phyloP scores from a whole-genome alignment of 179 eudicot genomes.

The Actinidia chinensis region DNA sequence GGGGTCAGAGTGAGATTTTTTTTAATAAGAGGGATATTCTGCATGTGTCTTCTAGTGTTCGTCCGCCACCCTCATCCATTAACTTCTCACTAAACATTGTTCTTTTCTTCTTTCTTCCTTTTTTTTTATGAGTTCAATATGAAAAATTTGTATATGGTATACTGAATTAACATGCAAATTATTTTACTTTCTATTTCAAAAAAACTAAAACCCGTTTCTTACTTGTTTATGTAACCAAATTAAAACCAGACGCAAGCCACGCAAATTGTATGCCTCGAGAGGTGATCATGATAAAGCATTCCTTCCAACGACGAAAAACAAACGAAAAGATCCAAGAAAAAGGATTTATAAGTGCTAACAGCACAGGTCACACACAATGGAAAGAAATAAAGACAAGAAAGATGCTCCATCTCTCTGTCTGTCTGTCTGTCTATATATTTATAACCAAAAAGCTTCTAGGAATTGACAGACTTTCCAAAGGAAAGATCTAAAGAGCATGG shows the following conservation, averaged over 20 bases:
- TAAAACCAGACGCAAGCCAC: not conserved
- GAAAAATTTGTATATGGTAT: no score
- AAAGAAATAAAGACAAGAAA: conserved; percentile 15
- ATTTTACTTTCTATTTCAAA: no score
- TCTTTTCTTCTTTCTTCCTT: no score
- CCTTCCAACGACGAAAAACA: not conserved
- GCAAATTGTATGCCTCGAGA: not conserved
- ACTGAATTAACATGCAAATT: no score
- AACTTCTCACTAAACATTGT: no score
- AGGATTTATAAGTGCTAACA: not conserved
- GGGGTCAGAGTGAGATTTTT: no score
- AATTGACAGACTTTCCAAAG: conserved; percentile 10
- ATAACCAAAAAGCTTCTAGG: conserved; percentile 5
- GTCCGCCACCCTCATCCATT: no score
- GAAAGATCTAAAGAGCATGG: conserved; percentile 7
- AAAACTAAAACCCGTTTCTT: no score
- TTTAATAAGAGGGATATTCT: no score
- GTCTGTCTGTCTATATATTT: not conserved
- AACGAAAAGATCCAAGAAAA: conserved; percentile 11
- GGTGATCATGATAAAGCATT: not conserved
- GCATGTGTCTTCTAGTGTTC: no score
- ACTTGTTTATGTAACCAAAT: no score
- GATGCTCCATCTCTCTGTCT: not conserved
- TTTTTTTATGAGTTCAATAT: no score
- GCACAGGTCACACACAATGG: not conserved